Conservation (phyloP, 2,329 filamentous ascomycete genomes). For the Cytospora schulzeri region DNA sequence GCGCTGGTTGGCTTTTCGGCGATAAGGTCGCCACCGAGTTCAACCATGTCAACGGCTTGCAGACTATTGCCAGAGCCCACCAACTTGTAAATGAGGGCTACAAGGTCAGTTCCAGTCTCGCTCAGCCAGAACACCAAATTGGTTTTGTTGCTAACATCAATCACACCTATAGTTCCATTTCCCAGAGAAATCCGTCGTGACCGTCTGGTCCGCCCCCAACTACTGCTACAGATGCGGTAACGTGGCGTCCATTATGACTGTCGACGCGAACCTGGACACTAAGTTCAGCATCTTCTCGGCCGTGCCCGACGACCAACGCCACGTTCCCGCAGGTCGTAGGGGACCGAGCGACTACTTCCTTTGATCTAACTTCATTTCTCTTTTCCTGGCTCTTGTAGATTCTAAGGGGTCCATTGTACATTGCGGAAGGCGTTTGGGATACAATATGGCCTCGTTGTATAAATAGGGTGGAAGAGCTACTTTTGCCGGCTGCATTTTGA, state of each 20-base stretch:
- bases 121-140: not conserved
- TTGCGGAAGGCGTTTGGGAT: constrained; percentile 29
- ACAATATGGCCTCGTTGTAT: constrained; percentile 25
- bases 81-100: constrained; percentile 98
- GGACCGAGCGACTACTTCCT: constrained; percentile 73
- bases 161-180: constrained; percentile 73
- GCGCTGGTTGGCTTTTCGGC: constrained; percentile 97
- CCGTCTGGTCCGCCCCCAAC: constrained; percentile 97
- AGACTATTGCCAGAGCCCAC: constrained; percentile 94
- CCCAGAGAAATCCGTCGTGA: constrained; percentile 90
- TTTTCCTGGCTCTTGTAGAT: constrained; percentile 24
- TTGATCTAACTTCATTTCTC: constrained; percentile 39
- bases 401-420: constrained; percentile 25
- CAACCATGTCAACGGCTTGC: constrained; percentile 94
- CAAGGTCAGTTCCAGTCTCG: constrained; percentile 67
- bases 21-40: constrained; percentile 98
- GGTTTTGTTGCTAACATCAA: constrained; percentile 34
- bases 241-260: constrained; percentile 93
- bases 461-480: constrained; percentile 26
- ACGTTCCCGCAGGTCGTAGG: constrained; percentile 72
- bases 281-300: constrained; percentile 92
- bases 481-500: constrained; percentile 26
- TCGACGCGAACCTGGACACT: constrained; percentile 80
- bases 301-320: constrained; percentile 82
- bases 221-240: constrained; percentile 96